Evolutionary conservation across 345 rosid genomes (phyloP).

Genomic region (Erucastrum elatum): DNA sequence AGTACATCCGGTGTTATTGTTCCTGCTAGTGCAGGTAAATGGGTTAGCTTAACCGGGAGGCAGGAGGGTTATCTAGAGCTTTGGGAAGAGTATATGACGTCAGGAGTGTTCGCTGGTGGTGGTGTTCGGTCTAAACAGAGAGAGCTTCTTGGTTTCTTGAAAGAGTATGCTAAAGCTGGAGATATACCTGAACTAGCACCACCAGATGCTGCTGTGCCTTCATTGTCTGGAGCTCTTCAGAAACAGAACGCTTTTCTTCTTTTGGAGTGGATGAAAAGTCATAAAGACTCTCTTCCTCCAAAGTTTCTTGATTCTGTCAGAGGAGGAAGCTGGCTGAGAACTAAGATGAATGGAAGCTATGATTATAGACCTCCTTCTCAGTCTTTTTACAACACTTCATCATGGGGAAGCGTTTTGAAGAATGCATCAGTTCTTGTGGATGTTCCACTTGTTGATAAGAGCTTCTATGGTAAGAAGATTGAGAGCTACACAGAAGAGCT

Average conservation of each 20-base stretch:
- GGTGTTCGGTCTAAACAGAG: slow-evolving; percentile 33
- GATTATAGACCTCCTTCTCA: slow-evolving; percentile 57
- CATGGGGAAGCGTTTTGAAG: slow-evolving; percentile 67
- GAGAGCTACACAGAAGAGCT: slow-evolving; percentile 46
- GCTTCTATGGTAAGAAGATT: slow-evolving; percentile 53
- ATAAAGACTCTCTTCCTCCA: slow-evolving; percentile 31
- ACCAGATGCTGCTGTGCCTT: slow-evolving; percentile 54
- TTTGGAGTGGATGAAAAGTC: slow-evolving; percentile 53
- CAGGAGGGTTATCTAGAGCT: slow-evolving; percentile 49
- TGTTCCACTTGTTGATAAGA: slow-evolving; percentile 64
- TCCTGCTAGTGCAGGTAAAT: slow-evolving; percentile 65
- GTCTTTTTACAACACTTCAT: slow-evolving; percentile 52
- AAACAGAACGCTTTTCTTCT: slow-evolving; percentile 54
- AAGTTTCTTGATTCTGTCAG: slow-evolving; percentile 52
- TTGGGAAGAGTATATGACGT: slow-evolving; percentile 49
- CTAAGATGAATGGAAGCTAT: slow-evolving; percentile 47
- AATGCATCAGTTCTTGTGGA: slow-evolving; percentile 54
- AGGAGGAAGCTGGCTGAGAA: slow-evolving; percentile 65
- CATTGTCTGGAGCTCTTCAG: slow-evolving; percentile 53
- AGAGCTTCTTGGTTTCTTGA: slow-evolving; percentile 49
- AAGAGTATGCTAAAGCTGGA: slow-evolving; percentile 32
- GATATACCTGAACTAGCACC: slow-evolving; percentile 62
- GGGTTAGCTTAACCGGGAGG: slow-evolving; percentile 55
- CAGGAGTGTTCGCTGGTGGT: slow-evolving; percentile 39
- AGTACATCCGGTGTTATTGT: slow-evolving; percentile 50